Evolutionary conservation across 2,329 filamentous ascomycete species (phyloP), one percentile per base, ranked within the genome.

Genomic region (Cryphonectria nitschkei): DNA sequence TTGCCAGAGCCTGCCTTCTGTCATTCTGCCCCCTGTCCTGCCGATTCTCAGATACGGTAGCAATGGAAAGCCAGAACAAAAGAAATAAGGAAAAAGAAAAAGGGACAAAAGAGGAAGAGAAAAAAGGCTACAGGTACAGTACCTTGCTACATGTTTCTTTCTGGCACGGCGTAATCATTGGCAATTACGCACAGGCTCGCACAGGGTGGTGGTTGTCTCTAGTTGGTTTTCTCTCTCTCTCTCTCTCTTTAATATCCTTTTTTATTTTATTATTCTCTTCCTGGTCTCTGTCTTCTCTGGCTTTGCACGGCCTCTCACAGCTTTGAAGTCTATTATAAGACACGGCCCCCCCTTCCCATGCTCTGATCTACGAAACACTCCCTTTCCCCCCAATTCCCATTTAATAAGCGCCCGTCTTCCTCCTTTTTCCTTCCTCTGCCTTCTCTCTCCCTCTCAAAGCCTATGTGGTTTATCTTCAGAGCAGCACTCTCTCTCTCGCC

Each of bases 261-360:
- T 64, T n/a, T 26, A 8, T 43, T 39, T 19, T 41, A 13, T 62
- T 41, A 26, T 46, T 19, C 26, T 41, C 39, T 39, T 43, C 39
- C 41, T 14, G 34, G 32, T 8, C 26, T 39, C n/a, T 19, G 39
- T 11, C 37, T 39, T 5, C 26, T 41, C n/a, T 64, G 61, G 41
- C 60, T 66, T 66, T 68, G 61, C 68, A 70, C 65, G 52, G 70
- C 13, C 37, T 34, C 70, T 63, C 71, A 66, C 65, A 70, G 65
- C 65, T 72, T 72, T 72, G 65, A 70, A 72, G 67, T 64, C 69
- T 74, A 74, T 73, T 74, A 74, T 74, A 74, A 74, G 73, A 74
- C 71, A 72, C 68, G 71, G 69, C 68, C 72, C 56, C 62, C 73
- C 73, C 73, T 72, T 74, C 71, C 73, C 72, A 70, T 68, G 71